phyloP scores from a whole-genome alignment of 208 protist species.

The Wallacemonas collosoma region DNA sequence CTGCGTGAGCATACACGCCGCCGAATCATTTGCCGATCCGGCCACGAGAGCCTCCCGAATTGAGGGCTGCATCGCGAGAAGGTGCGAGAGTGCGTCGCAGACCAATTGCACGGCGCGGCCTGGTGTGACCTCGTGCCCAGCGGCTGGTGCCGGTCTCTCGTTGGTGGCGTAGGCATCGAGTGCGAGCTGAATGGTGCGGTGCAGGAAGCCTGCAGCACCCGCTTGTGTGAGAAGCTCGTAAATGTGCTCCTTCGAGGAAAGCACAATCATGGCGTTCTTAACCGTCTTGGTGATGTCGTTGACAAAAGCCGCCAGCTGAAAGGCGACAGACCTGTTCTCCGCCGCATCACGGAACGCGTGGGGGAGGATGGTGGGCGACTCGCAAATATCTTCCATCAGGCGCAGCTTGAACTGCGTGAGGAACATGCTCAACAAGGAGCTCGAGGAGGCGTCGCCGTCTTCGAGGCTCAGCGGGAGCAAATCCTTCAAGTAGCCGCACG shows the following conservation, averaged over 20 bases:
- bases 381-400: conserved; percentile 65
- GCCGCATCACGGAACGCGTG: conserved; percentile 33
- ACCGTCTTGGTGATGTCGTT: conserved; percentile 68
- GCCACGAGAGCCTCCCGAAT: conserved; percentile 24
- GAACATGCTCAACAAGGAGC: conserved; percentile 59
- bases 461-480: conserved; percentile 77
- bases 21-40: conserved; percentile 9
- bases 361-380: conserved; percentile 36
- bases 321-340: conserved; percentile 26
- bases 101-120: conserved; percentile 41
- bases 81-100: conserved; percentile 40
- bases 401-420: conserved; percentile 56
- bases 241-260: conserved; percentile 56
- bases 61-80: conserved; percentile 30
- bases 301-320: conserved; percentile 62
- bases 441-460: conserved; percentile 52
- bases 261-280: conserved; percentile 52
- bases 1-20: conserved; percentile 36
- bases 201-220: conserved; percentile 47
- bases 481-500: conserved; percentile 68
- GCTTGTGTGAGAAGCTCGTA: conserved; percentile 44
- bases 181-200: conserved; percentile 23
- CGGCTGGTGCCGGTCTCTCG: too few relatives aligned
- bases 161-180: conserved; percentile 3
- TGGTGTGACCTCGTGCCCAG: neutral